Evolutionary conservation across 352 stramenopile species (phyloP), one percentile per base, ranked within the genome.

Genomic region (Phytopythium vexans): DNA sequence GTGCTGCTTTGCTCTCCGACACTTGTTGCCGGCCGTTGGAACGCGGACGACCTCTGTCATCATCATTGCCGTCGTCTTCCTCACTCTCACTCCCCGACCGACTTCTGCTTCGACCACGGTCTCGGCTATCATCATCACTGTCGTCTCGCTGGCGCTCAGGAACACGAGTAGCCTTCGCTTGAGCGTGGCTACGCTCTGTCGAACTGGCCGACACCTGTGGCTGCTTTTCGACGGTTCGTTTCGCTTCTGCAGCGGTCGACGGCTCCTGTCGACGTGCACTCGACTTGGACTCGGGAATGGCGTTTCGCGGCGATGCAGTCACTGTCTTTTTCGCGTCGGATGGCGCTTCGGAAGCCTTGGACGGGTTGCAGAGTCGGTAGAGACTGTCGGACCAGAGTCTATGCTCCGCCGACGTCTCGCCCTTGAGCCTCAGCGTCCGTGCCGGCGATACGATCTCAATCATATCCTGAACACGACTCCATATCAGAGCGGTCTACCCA

Each of bases 331-430:
- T 42, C 8, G 61, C 33, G 6, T 40, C 34, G 52, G 33, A 38
- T 11, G 51, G 55, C 43, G 60, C 43, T 34, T 64, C 63, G 14
- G 53, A 42, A 27, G 21, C 21, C 21, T 27, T 27, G 21, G 66
- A 59, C 10, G 75, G 70, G 46, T 86, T 88, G 56, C 80, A 90
- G 6, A 93, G 60, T 8, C 70, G 77, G 36, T 88, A 81, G 27
- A 93, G 66, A 62, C 82, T 93, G 49, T 94, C 81, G 3, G 78
- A 84, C 83, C 83, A 94, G 9, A 94, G 54, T 3, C 74, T 75
- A 40, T 94, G 83, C 60, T 94, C 83, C 1, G 82, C 81, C 0
- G 64, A 66, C 12, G 79, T 94, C 56, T 94, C 81, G n/a, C 83
- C 81, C 53, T 89, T 88, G 41, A 94, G 77, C 8, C 83, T 74